phyloP scores from a whole-genome alignment of 495 filamentous ascomycete species.

The Podospora appendiculata region DNA sequence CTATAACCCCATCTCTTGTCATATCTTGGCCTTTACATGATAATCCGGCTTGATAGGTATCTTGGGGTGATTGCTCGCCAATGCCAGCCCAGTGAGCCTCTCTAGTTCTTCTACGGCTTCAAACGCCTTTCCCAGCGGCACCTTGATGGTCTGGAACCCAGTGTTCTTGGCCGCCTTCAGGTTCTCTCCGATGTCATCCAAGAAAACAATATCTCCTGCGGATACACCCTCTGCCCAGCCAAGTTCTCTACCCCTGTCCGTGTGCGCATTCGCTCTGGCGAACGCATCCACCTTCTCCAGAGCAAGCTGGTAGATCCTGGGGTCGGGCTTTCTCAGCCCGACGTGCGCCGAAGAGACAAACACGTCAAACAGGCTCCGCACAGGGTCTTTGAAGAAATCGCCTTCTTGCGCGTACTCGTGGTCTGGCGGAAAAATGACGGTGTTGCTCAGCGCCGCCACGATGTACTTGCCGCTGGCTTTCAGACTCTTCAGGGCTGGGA shows the following conservation, averaged over 20 bases:
- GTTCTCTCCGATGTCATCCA: conserved; percentile 96
- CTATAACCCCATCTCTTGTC: neutral
- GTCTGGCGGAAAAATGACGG: conserved; percentile 66
- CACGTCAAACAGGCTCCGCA: conserved; percentile 64
- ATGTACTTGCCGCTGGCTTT: conserved; percentile 56
- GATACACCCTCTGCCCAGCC: conserved; percentile 46
- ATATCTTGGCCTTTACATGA: conserved; percentile 32
- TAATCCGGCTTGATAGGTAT: conserved; percentile 31
- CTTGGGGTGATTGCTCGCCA: conserved; percentile 38
- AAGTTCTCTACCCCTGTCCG: conserved; percentile 26
- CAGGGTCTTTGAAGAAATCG: conserved; percentile 30
- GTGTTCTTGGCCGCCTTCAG: conserved; percentile 67
- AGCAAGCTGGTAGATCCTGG: conserved; percentile 69
- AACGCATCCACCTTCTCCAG: conserved; percentile 54
- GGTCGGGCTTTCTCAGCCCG: conserved; percentile 81
- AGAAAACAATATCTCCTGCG: conserved; percentile 69
- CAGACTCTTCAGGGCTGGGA: conserved; percentile 68
- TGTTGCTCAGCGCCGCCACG: conserved; percentile 81
- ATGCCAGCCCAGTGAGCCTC: conserved; percentile 38
- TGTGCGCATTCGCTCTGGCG: conserved; percentile 36
- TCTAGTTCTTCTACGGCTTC: conserved; percentile 57
- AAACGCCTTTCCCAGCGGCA: conserved; percentile 65
- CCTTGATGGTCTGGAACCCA: conserved; percentile 80
- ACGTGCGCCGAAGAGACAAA: conserved; percentile 80
- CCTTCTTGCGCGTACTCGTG: conserved; percentile 45